Evolutionary conservation across 208 protist genomes (phyloP), one percentile per base, ranked within the genome.

Genomic region (Spongospora subterranea): DNA sequence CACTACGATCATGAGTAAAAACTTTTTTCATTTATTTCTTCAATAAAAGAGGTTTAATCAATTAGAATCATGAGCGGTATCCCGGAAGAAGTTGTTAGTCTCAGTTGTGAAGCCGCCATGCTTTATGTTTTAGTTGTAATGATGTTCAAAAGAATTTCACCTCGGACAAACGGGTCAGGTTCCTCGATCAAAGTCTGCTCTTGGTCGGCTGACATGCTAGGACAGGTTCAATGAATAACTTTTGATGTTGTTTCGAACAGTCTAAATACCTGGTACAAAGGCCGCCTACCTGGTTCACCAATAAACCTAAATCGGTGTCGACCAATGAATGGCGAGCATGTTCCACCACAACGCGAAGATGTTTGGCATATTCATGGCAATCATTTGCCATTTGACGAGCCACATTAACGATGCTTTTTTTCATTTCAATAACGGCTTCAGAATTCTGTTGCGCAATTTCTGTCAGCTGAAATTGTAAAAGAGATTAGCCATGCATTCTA

Each of bases 271-370:
- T 82, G 6, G 71, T 82, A n/a, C 71, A 82, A 6, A 82, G n/a
- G 13, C 71, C 71, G n/a, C 17, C 71, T 6, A 82, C 71, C 71
- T 82, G 71, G 71, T 82, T 82, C 6, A 82, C n/a, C 35, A 82
- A n/a, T n/a, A 82, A 20, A n/a, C 71, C 40, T n/a, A 82, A 43
- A n/a, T 82, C 71, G n/a, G 71, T 82, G 71, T n/a, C 17, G n/a
- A 40, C 40, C 6, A 35, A n/a, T 6, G n/a, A 6, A 43, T 6
- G 17, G 35, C 35, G n/a, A 43, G 71, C 71, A 20, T n/a, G 6
- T n/a, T 82, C 71, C 35, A 35, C 71, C 11, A 82, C 71, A n/a
- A 82, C 17, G 6, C 71, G 71, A 20, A 82, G n/a, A n/a, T 82
- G 71, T 20, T 35, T 6, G 13, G n/a, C 71, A 43, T 82, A 82